Base-by-base conservation (phyloP, 2,329 filamentous ascomycete genomes). In the Hypoxylon sp. region DNA sequence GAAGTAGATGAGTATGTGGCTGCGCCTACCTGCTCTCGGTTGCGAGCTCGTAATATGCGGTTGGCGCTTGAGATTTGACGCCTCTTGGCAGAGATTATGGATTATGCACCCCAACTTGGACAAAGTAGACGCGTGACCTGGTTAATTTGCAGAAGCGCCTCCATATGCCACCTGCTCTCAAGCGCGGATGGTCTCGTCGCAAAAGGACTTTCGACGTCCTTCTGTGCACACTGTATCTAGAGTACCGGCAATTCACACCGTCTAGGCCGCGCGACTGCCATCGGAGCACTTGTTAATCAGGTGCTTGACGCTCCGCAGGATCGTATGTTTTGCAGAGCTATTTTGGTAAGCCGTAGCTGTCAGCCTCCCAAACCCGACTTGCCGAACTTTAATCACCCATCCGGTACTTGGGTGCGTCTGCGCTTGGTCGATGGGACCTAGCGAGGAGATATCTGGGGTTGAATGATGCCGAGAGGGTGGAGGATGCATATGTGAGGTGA, bases 201-300 rank as follows among this genome's bases (percentile, higher is more conserved):
- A 58, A 53, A 49, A 52, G 55, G 35, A 40, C 30, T 34, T 42
- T 51, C 54, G 51, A 51, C 35, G 48, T 56, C 51, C 50, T 56
- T 35, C 34, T 42, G 16, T 41, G 47, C 25, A 48, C 38, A n/a
- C 44, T 45, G 34, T 29, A 45, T 46, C 11, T 27, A 31, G 40
- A 50, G 29, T 40, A 44, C 50, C 63, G 63, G 60, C 60, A 66
- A 64, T 61, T 64, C 20, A 49, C 46, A 42, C 49, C 49, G 36
- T 46, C 11, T 48, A 45, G 27, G 48, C 49, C 57, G 54, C 5
- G 38, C 34, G 32, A 30, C 42, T 35, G 34, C 38, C 29, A 48
- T 48, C 19, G 27, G 34, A 30, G 23, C 25, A 48, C 21, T 34
- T 53, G 40, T 21, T 27, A 57, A 58, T 55, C 56, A 55, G 35